Conservation (phyloP, 805 yeast genomes). For the Ogataea naganishii region DNA sequence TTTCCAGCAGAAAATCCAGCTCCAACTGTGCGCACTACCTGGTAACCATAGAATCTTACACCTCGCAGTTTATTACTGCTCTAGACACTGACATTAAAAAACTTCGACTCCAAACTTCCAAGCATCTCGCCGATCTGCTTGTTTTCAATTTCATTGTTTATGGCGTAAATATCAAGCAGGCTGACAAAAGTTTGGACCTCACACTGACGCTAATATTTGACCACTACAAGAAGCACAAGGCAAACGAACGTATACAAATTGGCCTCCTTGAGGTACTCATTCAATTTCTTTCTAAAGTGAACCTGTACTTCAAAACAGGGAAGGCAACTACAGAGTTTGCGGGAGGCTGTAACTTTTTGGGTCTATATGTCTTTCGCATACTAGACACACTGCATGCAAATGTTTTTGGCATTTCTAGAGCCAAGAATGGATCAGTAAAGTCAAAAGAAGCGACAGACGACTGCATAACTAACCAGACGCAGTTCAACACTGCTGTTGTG, state of each 20-base stretch:
- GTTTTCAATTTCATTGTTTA: slow-evolving; percentile 22
- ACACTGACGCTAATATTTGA: slow-evolving; percentile 13
- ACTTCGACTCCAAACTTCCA: slow-evolving; percentile 20
- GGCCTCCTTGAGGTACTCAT: slow-evolving; percentile 21
- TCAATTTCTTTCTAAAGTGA: slow-evolving; percentile 22
- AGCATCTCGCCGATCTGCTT: slow-evolving; percentile 22
- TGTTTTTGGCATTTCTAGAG: slow-evolving; percentile 15
- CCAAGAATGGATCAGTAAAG: too few relatives aligned
- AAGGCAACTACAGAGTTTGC: slow-evolving; percentile 13
- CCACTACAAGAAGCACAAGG: slow-evolving; percentile 6
- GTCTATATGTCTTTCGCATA: slow-evolving; percentile 18
- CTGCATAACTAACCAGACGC: background rate
- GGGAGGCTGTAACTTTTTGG: slow-evolving; percentile 21
- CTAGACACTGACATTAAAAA: slow-evolving; percentile 21
- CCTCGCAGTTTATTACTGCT: slow-evolving; percentile 9
- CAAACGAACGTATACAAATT: slow-evolving; percentile 10
- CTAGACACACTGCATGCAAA: slow-evolving; percentile 14
- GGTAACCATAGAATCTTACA: slow-evolving; percentile 11
- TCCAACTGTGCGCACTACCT: slow-evolving; percentile 14
- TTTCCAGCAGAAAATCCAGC: slow-evolving; percentile 16
- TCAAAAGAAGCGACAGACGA: background rate
- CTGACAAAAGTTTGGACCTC: slow-evolving; percentile 16
- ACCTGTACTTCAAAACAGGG: slow-evolving; percentile 22
- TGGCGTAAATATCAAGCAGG: slow-evolving; percentile 17
- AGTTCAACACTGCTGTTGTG: slow-evolving; percentile 12